phyloP scores from a whole-genome alignment of 2,329 filamentous ascomycete genomes.

The Colletotrichum sp. region DNA sequence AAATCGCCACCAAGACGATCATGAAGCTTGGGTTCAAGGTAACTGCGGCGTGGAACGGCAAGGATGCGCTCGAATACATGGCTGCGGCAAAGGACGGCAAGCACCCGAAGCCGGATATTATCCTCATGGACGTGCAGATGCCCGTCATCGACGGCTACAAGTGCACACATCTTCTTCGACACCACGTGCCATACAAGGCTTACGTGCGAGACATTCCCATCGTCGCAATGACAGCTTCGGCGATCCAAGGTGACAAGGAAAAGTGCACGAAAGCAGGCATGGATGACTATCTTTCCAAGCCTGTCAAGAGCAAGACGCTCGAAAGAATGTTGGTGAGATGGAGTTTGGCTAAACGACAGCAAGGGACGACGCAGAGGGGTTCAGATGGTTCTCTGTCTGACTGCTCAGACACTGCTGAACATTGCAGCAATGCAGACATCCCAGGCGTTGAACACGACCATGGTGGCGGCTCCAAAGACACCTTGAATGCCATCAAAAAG shows the following conservation, averaged over 20 bases:
- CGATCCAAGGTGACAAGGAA: conserved; percentile 77
- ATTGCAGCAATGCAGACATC: conserved; percentile 47
- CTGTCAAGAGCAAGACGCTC: conserved; percentile 70
- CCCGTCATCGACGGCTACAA: conserved; percentile 79
- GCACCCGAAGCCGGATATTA: conserved; percentile 70
- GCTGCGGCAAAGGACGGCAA: conserved; percentile 55
- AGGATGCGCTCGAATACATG: conserved; percentile 79
- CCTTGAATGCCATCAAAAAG: not conserved
- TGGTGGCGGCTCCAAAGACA: not conserved
- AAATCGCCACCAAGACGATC: conserved; percentile 79
- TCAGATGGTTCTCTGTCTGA: conserved; percentile 38
- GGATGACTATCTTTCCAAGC: conserved; percentile 79
- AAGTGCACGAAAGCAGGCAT: conserved; percentile 77
- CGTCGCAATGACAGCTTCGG: conserved; percentile 82
- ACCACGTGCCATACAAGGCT: conserved; percentile 68
- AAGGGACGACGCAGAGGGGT: conserved; percentile 7
- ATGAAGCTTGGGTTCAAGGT: conserved; percentile 75
- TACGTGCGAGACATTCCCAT: conserved; percentile 71
- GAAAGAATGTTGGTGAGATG: conserved; percentile 77
- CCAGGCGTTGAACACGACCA: conserved; percentile 32
- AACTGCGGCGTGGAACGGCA: conserved; percentile 76
- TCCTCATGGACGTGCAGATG: conserved; percentile 82
- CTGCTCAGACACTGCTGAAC: conserved; percentile 50
- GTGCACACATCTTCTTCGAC: conserved; percentile 75
- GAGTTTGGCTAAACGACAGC: conserved; percentile 47